Evolutionary conservation across 257 asterid species (phyloP).

Genomic region (Echites panduratus): DNA sequence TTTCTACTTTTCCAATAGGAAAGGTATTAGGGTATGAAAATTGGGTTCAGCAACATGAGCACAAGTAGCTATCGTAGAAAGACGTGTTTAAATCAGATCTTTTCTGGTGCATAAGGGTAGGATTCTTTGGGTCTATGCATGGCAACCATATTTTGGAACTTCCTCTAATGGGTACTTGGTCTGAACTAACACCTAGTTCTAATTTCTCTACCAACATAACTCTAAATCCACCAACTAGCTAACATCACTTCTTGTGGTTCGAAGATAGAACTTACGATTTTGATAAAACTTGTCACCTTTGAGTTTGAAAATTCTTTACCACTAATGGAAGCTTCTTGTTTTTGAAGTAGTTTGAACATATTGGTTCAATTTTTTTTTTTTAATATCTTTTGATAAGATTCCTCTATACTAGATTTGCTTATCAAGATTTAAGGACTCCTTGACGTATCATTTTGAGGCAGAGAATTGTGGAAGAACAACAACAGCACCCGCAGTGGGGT

Average conservation of each 20-base stretch:
- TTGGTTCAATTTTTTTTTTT: not conserved
- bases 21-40: not conserved
- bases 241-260: not conserved
- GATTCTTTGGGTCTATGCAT: not conserved
- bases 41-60: not conserved
- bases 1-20: not conserved
- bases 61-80: not conserved
- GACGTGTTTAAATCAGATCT: not conserved
- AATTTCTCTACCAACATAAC: not conserved
- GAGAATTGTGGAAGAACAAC: constrained; percentile 89
- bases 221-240: not conserved
- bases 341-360: not conserved
- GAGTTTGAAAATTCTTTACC: not conserved
- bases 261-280: not conserved
- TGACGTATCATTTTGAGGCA: constrained; percentile 27
- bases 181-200: not conserved
- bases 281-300: not conserved
- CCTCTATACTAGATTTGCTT: not conserved
- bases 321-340: not conserved
- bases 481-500: constrained; percentile 86
- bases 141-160: not conserved
- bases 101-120: not conserved
- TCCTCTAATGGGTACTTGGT: not conserved
- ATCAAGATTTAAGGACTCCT: not conserved
- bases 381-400: not conserved